phyloP scores from a whole-genome alignment of 2,329 filamentous ascomycete genomes.

The Hymenoscyphus fructigenus region DNA sequence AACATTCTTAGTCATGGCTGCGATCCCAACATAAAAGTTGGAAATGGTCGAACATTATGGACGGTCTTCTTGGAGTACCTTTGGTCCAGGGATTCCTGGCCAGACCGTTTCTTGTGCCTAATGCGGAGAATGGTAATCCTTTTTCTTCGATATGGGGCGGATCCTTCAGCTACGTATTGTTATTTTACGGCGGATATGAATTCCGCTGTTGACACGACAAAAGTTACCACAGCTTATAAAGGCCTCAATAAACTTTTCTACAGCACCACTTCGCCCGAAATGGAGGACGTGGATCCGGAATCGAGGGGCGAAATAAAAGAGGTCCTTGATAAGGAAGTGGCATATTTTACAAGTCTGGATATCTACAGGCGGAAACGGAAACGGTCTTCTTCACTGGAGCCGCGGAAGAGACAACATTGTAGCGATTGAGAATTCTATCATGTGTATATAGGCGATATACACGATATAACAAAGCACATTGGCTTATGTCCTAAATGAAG shows the following conservation, averaged over 20 bases:
- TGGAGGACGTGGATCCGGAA: neutral
- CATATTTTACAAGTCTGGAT: neutral
- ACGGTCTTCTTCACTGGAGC: neutral
- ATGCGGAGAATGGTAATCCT: neutral
- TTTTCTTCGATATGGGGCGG: neutral
- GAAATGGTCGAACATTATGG: neutral
- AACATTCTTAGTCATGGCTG: neutral
- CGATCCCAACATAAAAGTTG: neutral
- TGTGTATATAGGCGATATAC: too few species aligned
- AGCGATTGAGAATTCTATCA: too few species aligned
- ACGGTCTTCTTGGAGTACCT: neutral
- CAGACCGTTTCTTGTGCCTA: neutral
- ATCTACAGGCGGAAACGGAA: neutral
- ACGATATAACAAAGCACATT: too few species aligned
- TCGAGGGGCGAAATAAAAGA: neutral
- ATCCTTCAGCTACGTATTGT: neutral
- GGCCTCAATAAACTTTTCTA: neutral
- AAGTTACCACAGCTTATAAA: neutral
- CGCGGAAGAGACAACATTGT: neutral
- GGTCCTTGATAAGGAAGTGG: neutral
- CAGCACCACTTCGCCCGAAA: neutral
- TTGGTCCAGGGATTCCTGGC: neutral
- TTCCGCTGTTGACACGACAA: fast-evolving
- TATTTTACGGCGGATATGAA: neutral
- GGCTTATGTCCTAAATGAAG: too few species aligned